Percentiles rank a stretch among this genome's conserved stretches.
phyloP scores from a whole-genome alignment of 306 rosid species.

The Begonia masoniana region DNA sequence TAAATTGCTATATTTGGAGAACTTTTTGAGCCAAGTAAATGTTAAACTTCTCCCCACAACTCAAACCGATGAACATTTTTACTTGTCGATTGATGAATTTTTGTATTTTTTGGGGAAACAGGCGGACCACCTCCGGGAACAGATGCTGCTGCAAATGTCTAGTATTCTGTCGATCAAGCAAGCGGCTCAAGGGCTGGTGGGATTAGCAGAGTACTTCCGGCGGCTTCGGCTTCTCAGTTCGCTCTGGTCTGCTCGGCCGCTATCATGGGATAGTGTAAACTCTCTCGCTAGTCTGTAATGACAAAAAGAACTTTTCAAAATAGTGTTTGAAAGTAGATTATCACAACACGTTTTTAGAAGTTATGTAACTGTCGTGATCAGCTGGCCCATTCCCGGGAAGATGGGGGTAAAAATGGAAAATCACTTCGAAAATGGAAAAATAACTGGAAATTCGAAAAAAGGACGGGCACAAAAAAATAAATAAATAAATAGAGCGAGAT shows the following conservation, averaged over 20 bases:
- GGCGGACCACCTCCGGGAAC: constrained; percentile 98
- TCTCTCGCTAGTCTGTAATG: no score
- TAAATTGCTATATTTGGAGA: constrained; percentile 87
- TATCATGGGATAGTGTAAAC: no score
- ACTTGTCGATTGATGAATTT: no score
- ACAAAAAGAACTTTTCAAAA: no score
- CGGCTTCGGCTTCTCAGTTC: constrained; percentile 93
- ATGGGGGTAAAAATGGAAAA: neutral
- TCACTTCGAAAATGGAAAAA: neutral
- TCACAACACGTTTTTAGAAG: no score
- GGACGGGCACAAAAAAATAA: neutral
- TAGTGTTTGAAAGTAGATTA: no score
- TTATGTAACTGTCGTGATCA: no score
- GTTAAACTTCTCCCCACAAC: neutral
- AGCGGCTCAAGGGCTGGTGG: constrained; percentile 93
- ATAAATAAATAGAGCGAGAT: neutral
- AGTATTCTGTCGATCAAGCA: constrained; percentile 89
- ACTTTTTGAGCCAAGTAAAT: constrained; percentile 82
- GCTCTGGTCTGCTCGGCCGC: constrained; percentile 94
- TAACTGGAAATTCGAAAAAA: neutral
- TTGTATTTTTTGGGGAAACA: constrained; percentile 5
- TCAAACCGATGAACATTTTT: no score
- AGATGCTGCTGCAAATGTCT: constrained; percentile 92
- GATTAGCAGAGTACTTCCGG: constrained; percentile 75
- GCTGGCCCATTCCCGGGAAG: neutral